Evolutionary conservation across 768 basidiomycete species (phyloP), one percentile per base, ranked within the genome.

Genomic region (Dioszegia crocea): DNA sequence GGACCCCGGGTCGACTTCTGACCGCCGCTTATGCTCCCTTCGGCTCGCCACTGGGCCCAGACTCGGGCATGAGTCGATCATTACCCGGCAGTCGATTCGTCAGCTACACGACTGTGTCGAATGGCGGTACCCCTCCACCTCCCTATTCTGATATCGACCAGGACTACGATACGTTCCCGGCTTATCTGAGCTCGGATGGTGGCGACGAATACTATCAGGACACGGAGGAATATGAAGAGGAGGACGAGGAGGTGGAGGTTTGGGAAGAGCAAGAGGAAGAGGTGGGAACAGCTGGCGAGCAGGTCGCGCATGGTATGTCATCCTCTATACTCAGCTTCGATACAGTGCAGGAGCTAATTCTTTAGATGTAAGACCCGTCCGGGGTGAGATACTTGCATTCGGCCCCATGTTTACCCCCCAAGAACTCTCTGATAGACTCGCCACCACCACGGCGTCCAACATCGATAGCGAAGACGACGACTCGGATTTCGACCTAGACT

Each of bases 21-120:
- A 9, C 47, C 17, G 21, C 47, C 47, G 47, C 47, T n/a, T 48
- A 48, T 30, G 47, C 47, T 3, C 47, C 47, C 47, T 48, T 48
- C 30, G 47, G 47, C 29, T 4, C 3, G 4, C 47, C 47, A 17
- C 29, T 31, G 19, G 45, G 26, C 26, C 26, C 45, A 8, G 8
- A 23, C 8, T 9, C 45, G 23, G 9, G 14, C 17, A 4, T 46
- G 14, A 46, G 23, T 14, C 19, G 9, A 10, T 12, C 26, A 9
- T 9, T 19, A 19, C 23, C 26, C 45, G 45, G 45, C 4, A 46
- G 45, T 43, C 40, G 40, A 6, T 21, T 43, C n/a, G 21, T 21
- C n/a, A 17, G n/a, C n/a, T 43, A 10, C n/a, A n/a, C 26, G 23
- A 46, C 24, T 27, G 40, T 5, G 14, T 24, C 45, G 8, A 8